Percentiles rank a stretch among this genome's conserved stretches.
Conservation (phyloP, 192 early-diverging fungal species). For the Lobosporangium transversale region DNA sequence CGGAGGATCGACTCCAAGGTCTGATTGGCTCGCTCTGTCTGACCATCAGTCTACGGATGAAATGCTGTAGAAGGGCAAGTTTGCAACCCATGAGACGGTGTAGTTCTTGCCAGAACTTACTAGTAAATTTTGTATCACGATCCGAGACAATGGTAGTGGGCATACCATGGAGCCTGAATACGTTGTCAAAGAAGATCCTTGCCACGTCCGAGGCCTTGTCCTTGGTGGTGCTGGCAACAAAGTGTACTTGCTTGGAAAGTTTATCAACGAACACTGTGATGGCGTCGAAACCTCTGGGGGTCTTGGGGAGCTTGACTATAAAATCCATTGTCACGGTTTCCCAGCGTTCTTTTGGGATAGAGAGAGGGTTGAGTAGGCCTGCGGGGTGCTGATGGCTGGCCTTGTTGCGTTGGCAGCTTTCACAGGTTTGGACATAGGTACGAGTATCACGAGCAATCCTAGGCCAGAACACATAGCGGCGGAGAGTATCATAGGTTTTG, state of each 20-base stretch:
- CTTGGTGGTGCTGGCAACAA: background rate
- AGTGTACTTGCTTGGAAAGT: no score
- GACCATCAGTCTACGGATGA: conserved; percentile 39
- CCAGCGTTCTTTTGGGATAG: background rate
- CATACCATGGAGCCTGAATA: no score
- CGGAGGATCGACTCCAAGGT: conserved; percentile 14
- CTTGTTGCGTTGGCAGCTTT: background rate
- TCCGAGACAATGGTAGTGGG: no score
- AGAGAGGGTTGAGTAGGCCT: background rate
- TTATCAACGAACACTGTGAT: no score
- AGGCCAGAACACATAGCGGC: no score
- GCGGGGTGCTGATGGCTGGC: background rate
- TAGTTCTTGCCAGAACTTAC: conserved; percentile 25
- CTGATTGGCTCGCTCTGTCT: conserved; percentile 27
- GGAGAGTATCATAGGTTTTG: no score
- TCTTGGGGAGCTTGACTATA: conserved; percentile 40
- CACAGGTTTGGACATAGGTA: background rate
- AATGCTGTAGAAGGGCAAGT: conserved; percentile 17
- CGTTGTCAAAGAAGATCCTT: no score
- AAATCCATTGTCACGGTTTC: background rate
- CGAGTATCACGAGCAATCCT: no score
- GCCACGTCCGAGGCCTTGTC: no score
- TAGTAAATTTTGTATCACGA: conserved; percentile 10
- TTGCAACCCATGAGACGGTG: conserved; percentile 16
- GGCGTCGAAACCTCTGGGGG: no score